These are phyloP conservation scores for Dothistroma septosporum DNA, from an alignment of 2,329 filamentous ascomycete genomes.

Conservation along the genomic window DNA sequence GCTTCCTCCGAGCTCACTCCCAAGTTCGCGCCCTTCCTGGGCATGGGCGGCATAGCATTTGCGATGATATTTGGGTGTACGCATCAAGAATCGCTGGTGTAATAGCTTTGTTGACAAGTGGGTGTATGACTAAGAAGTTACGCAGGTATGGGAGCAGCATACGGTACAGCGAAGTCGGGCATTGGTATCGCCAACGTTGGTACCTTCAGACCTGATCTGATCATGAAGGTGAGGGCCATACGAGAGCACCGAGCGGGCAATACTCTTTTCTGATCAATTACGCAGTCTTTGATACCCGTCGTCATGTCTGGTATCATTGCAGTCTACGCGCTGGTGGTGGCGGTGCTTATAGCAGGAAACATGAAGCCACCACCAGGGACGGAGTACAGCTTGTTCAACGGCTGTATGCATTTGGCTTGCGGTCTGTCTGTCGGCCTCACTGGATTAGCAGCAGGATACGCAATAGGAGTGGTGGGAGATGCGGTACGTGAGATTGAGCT, in stretches of 20 bases:
- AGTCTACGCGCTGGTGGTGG: constrained; percentile 94
- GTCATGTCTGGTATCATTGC: constrained; percentile 99
- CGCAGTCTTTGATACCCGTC: constrained; percentile 74
- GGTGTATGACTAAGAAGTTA: constrained; percentile 20
- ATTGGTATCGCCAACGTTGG: constrained; percentile 84
- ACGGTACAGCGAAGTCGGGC: constrained; percentile 82
- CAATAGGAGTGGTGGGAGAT: constrained; percentile 93
- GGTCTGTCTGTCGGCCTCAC: constrained; percentile 89
- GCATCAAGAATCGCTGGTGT: constrained; percentile 28
- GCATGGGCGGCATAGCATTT: constrained; percentile 76
- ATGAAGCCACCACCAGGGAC: constrained; percentile 65
- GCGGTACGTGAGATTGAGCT: constrained; percentile 51
- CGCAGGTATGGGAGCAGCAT: constrained; percentile 69
- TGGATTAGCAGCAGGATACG: constrained; percentile 89
- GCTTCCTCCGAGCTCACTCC: constrained; percentile 57
- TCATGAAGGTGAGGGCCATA: constrained; percentile 71
- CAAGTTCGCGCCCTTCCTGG: constrained; percentile 82
- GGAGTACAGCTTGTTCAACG: constrained; percentile 81
- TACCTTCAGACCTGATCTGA: constrained; percentile 78
- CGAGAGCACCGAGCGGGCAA: constrained; percentile 10
- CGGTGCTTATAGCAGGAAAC: constrained; percentile 90
- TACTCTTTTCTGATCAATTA: constrained; percentile 24
- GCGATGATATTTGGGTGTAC: constrained; percentile 83
- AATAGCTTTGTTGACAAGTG: background rate
- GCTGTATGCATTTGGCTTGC: constrained; percentile 89